Conservation (phyloP, 2,329 filamentous ascomycete species). For the Fusarium mangiferae region DNA sequence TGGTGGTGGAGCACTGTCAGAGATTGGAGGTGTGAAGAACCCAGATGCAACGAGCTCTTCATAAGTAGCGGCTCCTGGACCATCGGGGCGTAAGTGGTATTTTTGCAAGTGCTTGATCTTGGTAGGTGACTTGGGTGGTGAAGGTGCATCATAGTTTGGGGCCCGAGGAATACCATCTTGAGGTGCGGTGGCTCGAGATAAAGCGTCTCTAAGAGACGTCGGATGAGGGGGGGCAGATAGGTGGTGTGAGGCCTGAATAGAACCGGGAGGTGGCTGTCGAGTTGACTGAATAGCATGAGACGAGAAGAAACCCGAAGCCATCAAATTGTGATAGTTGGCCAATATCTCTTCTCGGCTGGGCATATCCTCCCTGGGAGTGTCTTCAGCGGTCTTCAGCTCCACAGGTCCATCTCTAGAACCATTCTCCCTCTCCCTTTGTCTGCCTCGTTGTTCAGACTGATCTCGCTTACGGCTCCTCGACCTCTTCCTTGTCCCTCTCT, state of each 20-base stretch:
- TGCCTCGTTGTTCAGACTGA: conserved; percentile 26
- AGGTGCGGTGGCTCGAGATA: conserved; percentile 32
- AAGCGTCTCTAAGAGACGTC: conserved; percentile 9
- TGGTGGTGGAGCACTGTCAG: conserved; percentile 22
- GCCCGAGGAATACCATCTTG: conserved; percentile 10
- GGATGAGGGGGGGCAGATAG: conserved; percentile 11
- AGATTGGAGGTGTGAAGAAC: conserved; percentile 40
- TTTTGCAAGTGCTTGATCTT: conserved; percentile 23
- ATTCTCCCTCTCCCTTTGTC: conserved; percentile 32
- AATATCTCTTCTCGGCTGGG: conserved; percentile 61
- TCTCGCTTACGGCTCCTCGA: conserved; percentile 37
- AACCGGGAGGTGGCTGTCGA: conserved; percentile 53
- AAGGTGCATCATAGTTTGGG: conserved; percentile 11
- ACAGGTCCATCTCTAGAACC: conserved; percentile 16
- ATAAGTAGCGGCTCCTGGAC: conserved; percentile 38
- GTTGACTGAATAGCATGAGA: conserved; percentile 68
- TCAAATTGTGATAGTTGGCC: conserved; percentile 66
- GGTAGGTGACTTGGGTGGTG: conserved; percentile 27
- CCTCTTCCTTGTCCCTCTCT: conserved; percentile 38
- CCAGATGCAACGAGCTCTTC: conserved; percentile 42
- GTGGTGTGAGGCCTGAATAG: conserved; percentile 16
- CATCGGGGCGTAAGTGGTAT: conserved; percentile 10
- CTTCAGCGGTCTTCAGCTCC: conserved; percentile 13
- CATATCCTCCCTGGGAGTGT: conserved; percentile 38
- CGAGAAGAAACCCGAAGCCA: conserved; percentile 68